These are phyloP conservation scores for Ormosia semicastrata DNA, from an alignment of 306 rosid genomes.

Conservation along the genomic window DNA sequence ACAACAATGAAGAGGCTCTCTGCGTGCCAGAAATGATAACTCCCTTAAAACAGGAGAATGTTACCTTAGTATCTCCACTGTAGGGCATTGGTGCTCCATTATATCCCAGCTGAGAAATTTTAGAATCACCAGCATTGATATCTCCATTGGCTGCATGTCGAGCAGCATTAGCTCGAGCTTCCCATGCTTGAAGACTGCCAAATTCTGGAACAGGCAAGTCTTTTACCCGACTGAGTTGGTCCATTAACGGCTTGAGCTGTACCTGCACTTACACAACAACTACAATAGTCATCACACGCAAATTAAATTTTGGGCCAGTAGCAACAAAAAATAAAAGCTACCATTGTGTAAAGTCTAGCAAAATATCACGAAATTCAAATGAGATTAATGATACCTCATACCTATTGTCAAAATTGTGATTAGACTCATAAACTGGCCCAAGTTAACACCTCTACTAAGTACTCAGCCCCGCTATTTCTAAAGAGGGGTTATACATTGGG, in stretches of 20 bases:
- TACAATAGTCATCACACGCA: not conserved
- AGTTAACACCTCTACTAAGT: not conserved
- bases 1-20: not conserved
- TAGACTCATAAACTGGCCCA: not conserved
- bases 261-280: constrained; percentile 33
- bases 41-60: not conserved
- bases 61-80: constrained; percentile 76
- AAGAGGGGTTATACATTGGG: not conserved
- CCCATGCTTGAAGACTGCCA: constrained; percentile 80
- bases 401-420: not conserved
- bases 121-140: constrained; percentile 56
- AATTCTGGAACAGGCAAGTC: constrained; percentile 74
- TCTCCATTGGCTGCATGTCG: constrained; percentile 64
- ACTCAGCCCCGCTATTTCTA: not conserved
- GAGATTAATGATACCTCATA: not conserved
- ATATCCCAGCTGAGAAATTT: constrained; percentile 52
- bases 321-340: constrained; percentile 20
- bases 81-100: constrained; percentile 76
- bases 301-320: constrained; percentile 5
- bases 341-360: not conserved
- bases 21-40: not conserved
- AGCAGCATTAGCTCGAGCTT: constrained; percentile 64
- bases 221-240: constrained; percentile 67
- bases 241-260: constrained; percentile 71
- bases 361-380: not conserved